Evolutionary conservation across 139 green algal species (phyloP).

Genomic region (Yamagishiella unicocca): DNA sequence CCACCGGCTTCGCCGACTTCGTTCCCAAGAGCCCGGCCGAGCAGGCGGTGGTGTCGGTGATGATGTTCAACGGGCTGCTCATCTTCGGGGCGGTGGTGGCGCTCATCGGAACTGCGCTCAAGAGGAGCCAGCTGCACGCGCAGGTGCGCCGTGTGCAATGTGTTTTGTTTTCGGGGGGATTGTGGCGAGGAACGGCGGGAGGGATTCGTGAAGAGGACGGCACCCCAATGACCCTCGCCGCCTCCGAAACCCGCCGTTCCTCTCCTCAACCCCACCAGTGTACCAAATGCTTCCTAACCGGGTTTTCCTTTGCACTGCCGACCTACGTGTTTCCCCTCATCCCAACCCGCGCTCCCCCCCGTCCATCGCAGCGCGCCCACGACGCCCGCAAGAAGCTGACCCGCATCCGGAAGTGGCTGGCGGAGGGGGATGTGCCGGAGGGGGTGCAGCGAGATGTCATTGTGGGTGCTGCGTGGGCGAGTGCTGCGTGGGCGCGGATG

Average conservation of each 20-base stretch:
- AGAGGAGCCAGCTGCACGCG: neutral
- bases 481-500: neutral
- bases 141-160: no score
- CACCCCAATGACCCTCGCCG: no score
- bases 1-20: constrained; percentile 54
- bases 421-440: neutral
- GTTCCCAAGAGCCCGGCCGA: constrained; percentile 19
- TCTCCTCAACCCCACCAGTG: no score
- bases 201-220: no score
- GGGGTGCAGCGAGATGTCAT: neutral
- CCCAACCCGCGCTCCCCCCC: neutral
- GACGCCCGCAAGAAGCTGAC: constrained; percentile 9
- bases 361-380: neutral
- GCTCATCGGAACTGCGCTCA: constrained; percentile 3
- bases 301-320: no score
- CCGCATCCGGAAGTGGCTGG: constrained; percentile 16
- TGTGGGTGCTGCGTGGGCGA: neutral
- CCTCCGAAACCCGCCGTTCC: no score
- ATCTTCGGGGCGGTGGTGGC: constrained; percentile 31
- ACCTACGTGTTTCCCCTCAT: no score
- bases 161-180: no score
- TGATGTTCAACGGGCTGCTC: constrained; percentile 29
- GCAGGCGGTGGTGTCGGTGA: constrained; percentile 33
- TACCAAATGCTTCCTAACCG: no score
- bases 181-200: no score